phyloP scores from a whole-genome alignment of 768 basidiomycete genomes.

The Lepiota subincarnata region DNA sequence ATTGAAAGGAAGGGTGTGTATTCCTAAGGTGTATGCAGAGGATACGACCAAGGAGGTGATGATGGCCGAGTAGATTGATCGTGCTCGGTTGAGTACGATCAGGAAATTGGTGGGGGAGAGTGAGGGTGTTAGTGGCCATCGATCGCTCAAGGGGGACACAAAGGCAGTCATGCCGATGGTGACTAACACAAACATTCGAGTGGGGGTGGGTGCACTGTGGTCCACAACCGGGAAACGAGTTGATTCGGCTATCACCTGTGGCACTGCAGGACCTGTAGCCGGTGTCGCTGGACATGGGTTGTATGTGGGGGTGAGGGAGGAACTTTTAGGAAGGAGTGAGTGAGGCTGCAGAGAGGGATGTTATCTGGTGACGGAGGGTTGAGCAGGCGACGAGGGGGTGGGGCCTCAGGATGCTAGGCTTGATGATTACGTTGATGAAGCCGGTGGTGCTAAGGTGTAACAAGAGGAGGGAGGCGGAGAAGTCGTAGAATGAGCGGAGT shows the following conservation, averaged over 20 bases:
- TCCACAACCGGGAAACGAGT: slow-evolving; percentile 75
- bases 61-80: slow-evolving; percentile 86
- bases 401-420: slow-evolving; percentile 61
- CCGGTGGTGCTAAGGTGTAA: slow-evolving; percentile 43
- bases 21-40: slow-evolving; percentile 71
- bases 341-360: slow-evolving; percentile 69
- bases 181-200: slow-evolving; percentile 86
- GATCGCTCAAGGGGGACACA: slow-evolving; percentile 58
- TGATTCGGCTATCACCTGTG: slow-evolving; percentile 56
- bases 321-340: slow-evolving; percentile 76
- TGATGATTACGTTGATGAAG: slow-evolving; percentile 68
- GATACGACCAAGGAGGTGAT: slow-evolving; percentile 75
- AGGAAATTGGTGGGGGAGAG: slow-evolving; percentile 54
- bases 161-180: slow-evolving; percentile 76
- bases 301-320: slow-evolving; percentile 64
- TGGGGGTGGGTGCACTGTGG: slow-evolving; percentile 91
- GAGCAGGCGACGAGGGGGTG: slow-evolving; percentile 50
- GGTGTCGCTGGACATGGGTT: slow-evolving; percentile 92
- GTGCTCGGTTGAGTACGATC: slow-evolving; percentile 59
- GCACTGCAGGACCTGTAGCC: slow-evolving; percentile 49
- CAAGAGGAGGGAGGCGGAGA: background rate
- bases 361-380: slow-evolving; percentile 49
- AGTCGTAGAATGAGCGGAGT: slow-evolving; percentile 64
- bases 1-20: slow-evolving; percentile 66
- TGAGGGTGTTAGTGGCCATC: background rate